These are phyloP conservation scores for Pinus tabuliformis DNA, from an alignment of 75 land plant genomes.

Conservation along the genomic window DNA sequence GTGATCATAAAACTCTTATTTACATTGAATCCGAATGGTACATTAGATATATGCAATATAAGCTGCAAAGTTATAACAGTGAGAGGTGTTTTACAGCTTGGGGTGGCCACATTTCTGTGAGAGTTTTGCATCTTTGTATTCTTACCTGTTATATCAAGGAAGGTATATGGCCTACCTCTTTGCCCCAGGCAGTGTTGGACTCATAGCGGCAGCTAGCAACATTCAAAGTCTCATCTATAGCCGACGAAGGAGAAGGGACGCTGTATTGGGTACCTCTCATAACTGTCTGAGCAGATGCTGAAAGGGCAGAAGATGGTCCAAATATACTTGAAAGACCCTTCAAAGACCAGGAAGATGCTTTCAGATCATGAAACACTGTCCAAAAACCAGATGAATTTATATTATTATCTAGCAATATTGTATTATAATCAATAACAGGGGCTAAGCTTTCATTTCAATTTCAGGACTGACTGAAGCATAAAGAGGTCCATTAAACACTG, in stretches of 20 bases:
- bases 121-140: background rate
- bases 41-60: background rate
- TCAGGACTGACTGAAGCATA: background rate
- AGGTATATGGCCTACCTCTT: conserved; percentile 11
- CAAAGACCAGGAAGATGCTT: background rate
- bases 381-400: no score
- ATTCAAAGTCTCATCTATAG: conserved; percentile 13
- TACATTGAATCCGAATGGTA: background rate
- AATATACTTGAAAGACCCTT: conserved; percentile 6
- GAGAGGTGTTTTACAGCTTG: background rate
- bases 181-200: conserved; percentile 24
- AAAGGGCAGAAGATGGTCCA: conserved; percentile 18
- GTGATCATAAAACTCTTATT: background rate
- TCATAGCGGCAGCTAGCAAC: conserved; percentile 29
- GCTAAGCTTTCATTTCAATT: background rate
- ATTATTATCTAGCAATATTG: background rate
- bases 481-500: background rate
- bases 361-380: background rate
- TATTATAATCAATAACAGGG: background rate
- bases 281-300: conserved; percentile 6
- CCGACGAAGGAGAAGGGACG: background rate
- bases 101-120: no score
- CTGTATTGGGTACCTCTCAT: background rate
- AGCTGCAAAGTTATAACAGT: background rate
- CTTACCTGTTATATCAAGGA: background rate